Percentiles rank a stretch among this genome's conserved stretches.
Conservation (phyloP, 768 basidiomycete genomes). For the Russula sp. region DNA sequence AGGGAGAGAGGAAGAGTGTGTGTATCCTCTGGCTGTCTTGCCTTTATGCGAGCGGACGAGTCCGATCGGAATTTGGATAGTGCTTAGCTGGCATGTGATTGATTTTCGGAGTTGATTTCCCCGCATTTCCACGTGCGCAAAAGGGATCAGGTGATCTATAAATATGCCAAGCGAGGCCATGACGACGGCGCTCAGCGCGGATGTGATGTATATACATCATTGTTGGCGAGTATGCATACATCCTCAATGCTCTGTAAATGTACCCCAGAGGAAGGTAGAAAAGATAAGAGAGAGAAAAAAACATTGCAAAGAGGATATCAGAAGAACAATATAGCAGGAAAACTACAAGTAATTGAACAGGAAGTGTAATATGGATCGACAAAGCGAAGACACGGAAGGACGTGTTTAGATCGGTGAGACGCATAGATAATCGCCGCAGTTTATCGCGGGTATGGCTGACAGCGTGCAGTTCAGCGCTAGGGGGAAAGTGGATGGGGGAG, state of each 20-base stretch:
- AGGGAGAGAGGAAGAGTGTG: neutral
- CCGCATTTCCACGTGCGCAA: neutral
- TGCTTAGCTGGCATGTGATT: slow-evolving; percentile 3
- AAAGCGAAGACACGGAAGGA: slow-evolving; percentile 12
- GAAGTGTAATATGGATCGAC: slow-evolving; percentile 17
- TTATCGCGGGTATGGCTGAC: slow-evolving; percentile 7
- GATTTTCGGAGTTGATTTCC: neutral
- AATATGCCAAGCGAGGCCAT: slow-evolving; percentile 8
- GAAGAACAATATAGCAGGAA: slow-evolving; percentile 15
- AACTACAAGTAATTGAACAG: slow-evolving; percentile 21
- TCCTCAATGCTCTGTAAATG: slow-evolving; percentile 18
- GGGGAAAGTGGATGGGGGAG: neutral
- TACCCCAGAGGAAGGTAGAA: slow-evolving; percentile 1
- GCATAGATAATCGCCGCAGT: slow-evolving; percentile 13
- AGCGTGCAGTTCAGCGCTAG: neutral
- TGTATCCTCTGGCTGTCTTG: too few relatives aligned
- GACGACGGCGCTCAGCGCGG: slow-evolving; percentile 12
- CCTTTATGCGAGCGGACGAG: too few relatives aligned
- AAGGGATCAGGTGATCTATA: slow-evolving; percentile 5
- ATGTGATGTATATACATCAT: slow-evolving; percentile 17
- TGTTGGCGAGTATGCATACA: slow-evolving; percentile 17
- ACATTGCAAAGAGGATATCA: slow-evolving; percentile 12
- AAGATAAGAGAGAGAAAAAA: neutral
- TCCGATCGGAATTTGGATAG: neutral
- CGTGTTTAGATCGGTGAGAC: slow-evolving; percentile 16